Evolutionary conservation across 345 rosid genomes (phyloP).

Genomic region (Hibiscus tridactylites): DNA sequence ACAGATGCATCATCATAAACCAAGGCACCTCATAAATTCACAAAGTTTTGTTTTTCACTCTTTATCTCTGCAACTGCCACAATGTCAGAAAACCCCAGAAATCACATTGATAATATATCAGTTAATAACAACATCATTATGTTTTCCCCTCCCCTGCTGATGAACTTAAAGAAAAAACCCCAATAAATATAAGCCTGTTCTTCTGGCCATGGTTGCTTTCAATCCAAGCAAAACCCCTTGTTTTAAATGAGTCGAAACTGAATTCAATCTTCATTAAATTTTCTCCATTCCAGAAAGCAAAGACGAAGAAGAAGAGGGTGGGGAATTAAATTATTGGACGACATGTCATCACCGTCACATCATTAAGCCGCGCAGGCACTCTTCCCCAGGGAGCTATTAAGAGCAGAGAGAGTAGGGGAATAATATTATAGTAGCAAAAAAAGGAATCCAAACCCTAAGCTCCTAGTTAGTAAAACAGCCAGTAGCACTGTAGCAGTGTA

Average conservation of each 20-base stretch:
- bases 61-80: background rate
- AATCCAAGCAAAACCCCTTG: conserved; percentile 34
- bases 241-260: conserved; percentile 7
- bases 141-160: too few species aligned
- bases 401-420: background rate
- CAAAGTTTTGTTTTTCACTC: background rate
- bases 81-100: background rate
- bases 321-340: conserved; percentile 1
- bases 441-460: background rate
- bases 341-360: conserved; percentile 23
- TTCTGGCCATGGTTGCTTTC: conserved; percentile 29
- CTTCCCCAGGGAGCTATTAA: conserved; percentile 17
- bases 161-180: too few species aligned
- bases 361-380: conserved; percentile 22
- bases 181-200: background rate
- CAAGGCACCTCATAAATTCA: conserved; percentile 18
- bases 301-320: background rate
- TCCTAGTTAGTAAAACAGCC: background rate
- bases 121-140: too few species aligned
- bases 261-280: background rate
- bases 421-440: background rate
- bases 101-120: background rate
- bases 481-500: background rate
- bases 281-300: background rate
- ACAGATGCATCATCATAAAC: background rate